Evolutionary conservation across 345 rosid genomes (phyloP).

Genomic region (Acer saccharum): DNA sequence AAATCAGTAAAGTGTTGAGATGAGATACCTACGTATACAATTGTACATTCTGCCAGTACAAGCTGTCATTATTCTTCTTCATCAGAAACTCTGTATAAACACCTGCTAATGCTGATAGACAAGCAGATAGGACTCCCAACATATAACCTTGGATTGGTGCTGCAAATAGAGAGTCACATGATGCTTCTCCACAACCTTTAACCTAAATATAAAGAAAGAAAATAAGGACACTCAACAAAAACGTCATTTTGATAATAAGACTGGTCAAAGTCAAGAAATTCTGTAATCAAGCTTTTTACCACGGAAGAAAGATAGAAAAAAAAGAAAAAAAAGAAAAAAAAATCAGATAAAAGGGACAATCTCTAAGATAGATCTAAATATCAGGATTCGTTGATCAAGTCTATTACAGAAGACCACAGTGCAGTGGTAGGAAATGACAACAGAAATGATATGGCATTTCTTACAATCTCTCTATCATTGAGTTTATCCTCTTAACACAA

Average conservation of each 20-base stretch:
- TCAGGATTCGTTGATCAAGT: not conserved
- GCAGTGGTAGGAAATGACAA: not conserved
- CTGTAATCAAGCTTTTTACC: not conserved
- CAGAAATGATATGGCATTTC: not conserved
- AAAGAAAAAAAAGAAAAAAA: not conserved
- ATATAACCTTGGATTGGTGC: constrained; percentile 90
- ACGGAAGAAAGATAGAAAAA: not conserved
- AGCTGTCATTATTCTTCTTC: constrained; percentile 92
- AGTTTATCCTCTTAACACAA: not conserved
- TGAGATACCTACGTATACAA: constrained; percentile 84
- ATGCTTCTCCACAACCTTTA: constrained; percentile 86
- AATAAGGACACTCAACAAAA: not conserved
- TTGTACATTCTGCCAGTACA: constrained; percentile 96
- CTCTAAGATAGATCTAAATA: not conserved
- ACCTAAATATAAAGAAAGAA: constrained; percentile 46
- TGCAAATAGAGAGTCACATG: constrained; percentile 83
- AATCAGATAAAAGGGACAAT: not conserved
- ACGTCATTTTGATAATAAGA: not conserved
- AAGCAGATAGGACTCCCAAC: constrained; percentile 85
- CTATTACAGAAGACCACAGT: not conserved
- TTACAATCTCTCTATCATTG: not conserved
- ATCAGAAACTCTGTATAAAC: constrained; percentile 94
- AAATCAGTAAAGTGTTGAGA: constrained; percentile 23
- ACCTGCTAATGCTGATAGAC: constrained; percentile 92
- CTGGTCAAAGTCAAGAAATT: not conserved